Conservation (phyloP, 1,284 basidiomycete species). For the Golubevia sp. region DNA sequence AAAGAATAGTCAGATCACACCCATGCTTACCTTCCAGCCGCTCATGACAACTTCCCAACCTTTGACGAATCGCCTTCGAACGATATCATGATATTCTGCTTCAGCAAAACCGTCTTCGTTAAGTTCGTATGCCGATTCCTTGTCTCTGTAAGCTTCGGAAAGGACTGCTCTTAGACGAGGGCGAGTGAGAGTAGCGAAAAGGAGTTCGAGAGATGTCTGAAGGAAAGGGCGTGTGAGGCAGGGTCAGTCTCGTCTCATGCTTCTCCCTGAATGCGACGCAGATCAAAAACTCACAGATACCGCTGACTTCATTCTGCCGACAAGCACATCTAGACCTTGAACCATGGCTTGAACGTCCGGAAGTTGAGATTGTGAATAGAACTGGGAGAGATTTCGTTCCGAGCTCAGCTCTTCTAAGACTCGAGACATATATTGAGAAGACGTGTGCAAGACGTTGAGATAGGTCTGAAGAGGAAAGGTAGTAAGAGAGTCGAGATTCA, state of each 20-base stretch:
- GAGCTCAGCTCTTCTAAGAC: slow-evolving; percentile 32
- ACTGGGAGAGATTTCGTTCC: slow-evolving; percentile 4
- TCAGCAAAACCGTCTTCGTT: slow-evolving; percentile 84
- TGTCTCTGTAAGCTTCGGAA: slow-evolving; percentile 76
- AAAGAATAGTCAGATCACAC: slow-evolving; percentile 18
- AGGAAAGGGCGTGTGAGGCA: neutral
- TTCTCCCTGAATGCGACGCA: too few relatives aligned
- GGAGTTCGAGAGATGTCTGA: slow-evolving; percentile 83
- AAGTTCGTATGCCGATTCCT: slow-evolving; percentile 80
- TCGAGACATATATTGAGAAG: slow-evolving; percentile 39
- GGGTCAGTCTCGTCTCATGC: too few relatives aligned
- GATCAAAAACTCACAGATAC: slow-evolving; percentile 7
- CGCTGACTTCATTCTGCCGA: slow-evolving; percentile 7
- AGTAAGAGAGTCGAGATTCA: neutral
- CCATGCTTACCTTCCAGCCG: slow-evolving; percentile 61
- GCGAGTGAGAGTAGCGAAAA: slow-evolving; percentile 89
- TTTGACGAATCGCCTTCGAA: slow-evolving; percentile 82
- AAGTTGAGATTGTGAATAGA: slow-evolving; percentile 3
- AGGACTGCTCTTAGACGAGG: slow-evolving; percentile 82
- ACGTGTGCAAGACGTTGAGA: slow-evolving; percentile 49
- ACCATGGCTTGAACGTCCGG: slow-evolving; percentile 5
- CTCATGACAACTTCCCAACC: slow-evolving; percentile 82
- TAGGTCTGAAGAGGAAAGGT: slow-evolving; percentile 21
- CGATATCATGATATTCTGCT: slow-evolving; percentile 81
- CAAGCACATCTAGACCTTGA: slow-evolving; percentile 9